phyloP scores from a whole-genome alignment of 345 rosid species.

The Arabis alpina region DNA sequence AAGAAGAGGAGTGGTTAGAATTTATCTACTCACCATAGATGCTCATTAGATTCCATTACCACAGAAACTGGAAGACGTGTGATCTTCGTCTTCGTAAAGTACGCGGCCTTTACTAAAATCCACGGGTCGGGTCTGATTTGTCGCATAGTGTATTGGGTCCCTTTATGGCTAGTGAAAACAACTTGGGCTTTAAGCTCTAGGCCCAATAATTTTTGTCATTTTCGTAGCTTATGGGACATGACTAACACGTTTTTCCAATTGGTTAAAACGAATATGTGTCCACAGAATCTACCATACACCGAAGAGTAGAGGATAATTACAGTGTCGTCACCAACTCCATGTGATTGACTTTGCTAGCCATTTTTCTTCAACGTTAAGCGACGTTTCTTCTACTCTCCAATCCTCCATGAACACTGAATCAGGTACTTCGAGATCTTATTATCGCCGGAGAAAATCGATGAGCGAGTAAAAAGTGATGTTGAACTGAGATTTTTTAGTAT shows the following conservation, averaged over 20 bases:
- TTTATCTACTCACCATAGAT: conserved; percentile 43
- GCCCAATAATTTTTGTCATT: conserved; percentile 27
- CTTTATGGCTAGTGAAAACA: neutral
- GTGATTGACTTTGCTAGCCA: conserved; percentile 2
- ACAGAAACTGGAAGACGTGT: conserved; percentile 29
- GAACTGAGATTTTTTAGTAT: neutral
- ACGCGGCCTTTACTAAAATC: neutral
- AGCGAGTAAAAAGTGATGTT: neutral
- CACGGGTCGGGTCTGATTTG: neutral
- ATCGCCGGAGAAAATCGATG: neutral
- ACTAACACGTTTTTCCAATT: conserved; percentile 4
- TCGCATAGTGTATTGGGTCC: neutral
- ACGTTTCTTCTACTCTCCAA: conserved; percentile 2
- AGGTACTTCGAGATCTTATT: conserved; percentile 38
- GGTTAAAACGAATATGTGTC: neutral
- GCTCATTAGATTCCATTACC: conserved; percentile 36
- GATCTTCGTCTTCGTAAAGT: neutral
- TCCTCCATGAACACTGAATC: conserved; percentile 51
- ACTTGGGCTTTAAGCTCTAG: conserved; percentile 9
- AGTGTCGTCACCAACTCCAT: neutral
- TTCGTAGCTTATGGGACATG: neutral
- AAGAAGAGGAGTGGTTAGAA: conserved; percentile 12
- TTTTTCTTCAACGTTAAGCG: neutral
- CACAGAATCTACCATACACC: neutral
- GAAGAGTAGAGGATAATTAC: too few species aligned